These are phyloP conservation scores for Saturnispora saitoi DNA, from an alignment of 805 yeast species.

Conservation along the genomic window DNA sequence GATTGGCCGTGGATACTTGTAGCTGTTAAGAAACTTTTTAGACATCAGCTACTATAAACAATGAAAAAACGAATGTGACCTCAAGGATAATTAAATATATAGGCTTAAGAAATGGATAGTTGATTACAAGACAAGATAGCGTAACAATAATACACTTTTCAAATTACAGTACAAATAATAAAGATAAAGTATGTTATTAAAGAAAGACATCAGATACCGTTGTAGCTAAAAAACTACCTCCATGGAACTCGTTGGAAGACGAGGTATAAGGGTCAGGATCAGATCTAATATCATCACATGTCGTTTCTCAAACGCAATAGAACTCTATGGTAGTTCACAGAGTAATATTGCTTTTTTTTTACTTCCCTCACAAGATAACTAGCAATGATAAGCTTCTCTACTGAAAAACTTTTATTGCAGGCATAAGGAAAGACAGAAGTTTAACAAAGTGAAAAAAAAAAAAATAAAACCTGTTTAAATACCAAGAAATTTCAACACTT, in stretches of 20 bases:
- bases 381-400: background rate
- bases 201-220: slow-evolving; percentile 29
- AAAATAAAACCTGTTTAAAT: background rate
- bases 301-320: background rate
- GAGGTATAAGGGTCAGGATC: slow-evolving; percentile 17
- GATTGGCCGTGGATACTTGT: slow-evolving; percentile 10
- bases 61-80: background rate
- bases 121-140: no score
- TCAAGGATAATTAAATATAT: no score
- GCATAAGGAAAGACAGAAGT: background rate
- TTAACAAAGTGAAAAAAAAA: background rate
- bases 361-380: background rate
- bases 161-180: background rate
- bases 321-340: background rate
- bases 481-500: background rate
- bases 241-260: slow-evolving; percentile 19
- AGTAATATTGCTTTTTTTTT: background rate
- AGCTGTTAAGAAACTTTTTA: slow-evolving; percentile 6
- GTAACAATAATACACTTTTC: background rate
- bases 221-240: slow-evolving; percentile 26
- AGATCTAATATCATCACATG: slow-evolving; percentile 14
- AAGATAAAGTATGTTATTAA: background rate
- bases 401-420: background rate
- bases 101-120: background rate
- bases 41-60: slow-evolving; percentile 3